A percentile compares a stretch with the other conserved stretches of the same genome.
These are phyloP conservation scores for Diaporthe citriasiana DNA, from an alignment of 2,329 filamentous ascomycete species.

Conservation along the genomic window DNA sequence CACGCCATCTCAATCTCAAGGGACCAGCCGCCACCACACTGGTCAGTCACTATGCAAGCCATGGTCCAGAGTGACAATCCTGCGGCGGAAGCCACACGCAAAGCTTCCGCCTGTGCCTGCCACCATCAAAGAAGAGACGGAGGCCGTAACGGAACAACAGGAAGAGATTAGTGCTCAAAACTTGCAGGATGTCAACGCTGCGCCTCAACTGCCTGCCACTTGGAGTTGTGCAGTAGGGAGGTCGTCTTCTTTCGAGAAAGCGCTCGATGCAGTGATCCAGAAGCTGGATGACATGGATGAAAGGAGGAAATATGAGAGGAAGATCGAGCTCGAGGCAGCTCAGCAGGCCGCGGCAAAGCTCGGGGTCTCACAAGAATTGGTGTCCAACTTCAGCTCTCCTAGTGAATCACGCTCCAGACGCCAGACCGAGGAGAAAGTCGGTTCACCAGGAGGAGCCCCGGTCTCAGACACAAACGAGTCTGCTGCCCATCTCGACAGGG, in stretches of 20 bases:
- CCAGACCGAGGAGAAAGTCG: neutral
- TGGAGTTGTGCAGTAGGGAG: slow-evolving; percentile 46
- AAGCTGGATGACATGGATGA: slow-evolving; percentile 49
- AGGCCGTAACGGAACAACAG: neutral
- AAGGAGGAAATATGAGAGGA: slow-evolving; percentile 36
- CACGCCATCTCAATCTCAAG: neutral
- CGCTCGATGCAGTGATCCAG: slow-evolving; percentile 48
- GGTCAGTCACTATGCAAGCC: slow-evolving; percentile 33
- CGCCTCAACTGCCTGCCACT: slow-evolving; percentile 45
- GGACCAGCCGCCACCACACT: slow-evolving; percentile 2
- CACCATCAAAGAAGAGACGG: slow-evolving; percentile 20
- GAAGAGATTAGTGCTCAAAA: neutral
- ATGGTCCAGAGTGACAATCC: slow-evolving; percentile 33
- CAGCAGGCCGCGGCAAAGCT: slow-evolving; percentile 24
- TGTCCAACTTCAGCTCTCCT: neutral
- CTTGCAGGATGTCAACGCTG: neutral
- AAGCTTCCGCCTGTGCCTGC: slow-evolving; percentile 28
- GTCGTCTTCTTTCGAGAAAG: slow-evolving; percentile 48
- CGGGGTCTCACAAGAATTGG: neutral
- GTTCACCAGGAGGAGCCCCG: neutral
- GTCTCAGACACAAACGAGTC: slow-evolving; percentile 1
- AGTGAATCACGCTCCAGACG: neutral
- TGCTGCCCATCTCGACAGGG: slow-evolving; percentile 51
- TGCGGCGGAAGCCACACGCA: slow-evolving; percentile 1
- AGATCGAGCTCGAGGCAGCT: slow-evolving; percentile 11